These are phyloP conservation scores for Areca catechu DNA, from an alignment of 176 grass and related monocot species.

Conservation along the genomic window DNA sequence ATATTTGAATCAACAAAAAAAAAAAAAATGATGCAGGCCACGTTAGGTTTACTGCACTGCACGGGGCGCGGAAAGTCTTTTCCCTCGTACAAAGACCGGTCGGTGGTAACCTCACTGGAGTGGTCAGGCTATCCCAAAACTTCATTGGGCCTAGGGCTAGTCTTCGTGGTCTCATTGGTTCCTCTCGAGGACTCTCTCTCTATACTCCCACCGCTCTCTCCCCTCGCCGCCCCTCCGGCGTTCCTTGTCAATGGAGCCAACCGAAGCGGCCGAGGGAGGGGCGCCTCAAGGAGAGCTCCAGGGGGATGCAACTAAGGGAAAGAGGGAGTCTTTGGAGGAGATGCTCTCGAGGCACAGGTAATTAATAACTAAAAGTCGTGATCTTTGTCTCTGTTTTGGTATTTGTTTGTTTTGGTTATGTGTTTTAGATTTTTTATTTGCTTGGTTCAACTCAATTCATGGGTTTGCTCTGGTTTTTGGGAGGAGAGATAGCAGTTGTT, in stretches of 20 bases:
- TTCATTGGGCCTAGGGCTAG: no score
- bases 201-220: neutral
- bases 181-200: neutral
- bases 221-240: neutral
- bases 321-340: conserved; percentile 51
- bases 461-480: neutral
- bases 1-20: no score
- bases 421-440: neutral
- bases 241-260: conserved; percentile 41
- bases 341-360: conserved; percentile 69
- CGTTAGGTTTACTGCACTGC: no score
- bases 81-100: no score
- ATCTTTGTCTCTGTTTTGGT: neutral
- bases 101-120: no score
- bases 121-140: no score
- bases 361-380: neutral
- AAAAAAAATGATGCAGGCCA: no score
- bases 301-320: neutral
- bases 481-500: no score
- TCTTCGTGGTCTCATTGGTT: no score
- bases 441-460: no score
- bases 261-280: conserved; percentile 32
- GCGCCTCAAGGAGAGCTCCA: neutral
- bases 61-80: no score
- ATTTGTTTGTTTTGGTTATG: neutral